A percentile compares a stretch with the other conserved stretches of the same genome.
phyloP scores from a whole-genome alignment of 345 rosid genomes.

The Salix udensis region DNA sequence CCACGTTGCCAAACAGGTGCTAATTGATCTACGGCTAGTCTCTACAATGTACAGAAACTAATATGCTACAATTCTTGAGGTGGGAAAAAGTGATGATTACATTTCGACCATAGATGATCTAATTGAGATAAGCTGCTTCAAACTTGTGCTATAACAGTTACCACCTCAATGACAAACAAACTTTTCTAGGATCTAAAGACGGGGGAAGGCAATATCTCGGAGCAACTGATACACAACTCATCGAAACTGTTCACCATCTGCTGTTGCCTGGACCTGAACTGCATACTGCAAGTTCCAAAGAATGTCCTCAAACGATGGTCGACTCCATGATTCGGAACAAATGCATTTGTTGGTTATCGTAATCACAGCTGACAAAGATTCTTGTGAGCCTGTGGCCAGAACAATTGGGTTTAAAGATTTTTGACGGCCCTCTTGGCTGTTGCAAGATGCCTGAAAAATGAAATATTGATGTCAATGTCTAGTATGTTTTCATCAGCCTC shows the following conservation, averaged over 20 bases:
- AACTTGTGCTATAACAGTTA: background rate
- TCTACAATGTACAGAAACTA: background rate
- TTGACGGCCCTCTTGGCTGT: slow-evolving; percentile 27
- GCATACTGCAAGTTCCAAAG: slow-evolving; percentile 55
- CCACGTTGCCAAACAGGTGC: too few species aligned
- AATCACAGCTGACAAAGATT: slow-evolving; percentile 39
- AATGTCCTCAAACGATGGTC: slow-evolving; percentile 52
- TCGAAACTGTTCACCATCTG: slow-evolving; percentile 20
- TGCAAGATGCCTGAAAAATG: slow-evolving; percentile 36
- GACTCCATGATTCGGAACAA: slow-evolving; percentile 36
- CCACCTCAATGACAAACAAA: background rate
- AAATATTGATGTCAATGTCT: background rate
- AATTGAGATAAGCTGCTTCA: background rate
- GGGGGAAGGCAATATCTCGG: background rate
- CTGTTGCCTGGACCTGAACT: slow-evolving; percentile 45
- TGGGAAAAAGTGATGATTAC: background rate
- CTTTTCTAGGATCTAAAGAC: background rate
- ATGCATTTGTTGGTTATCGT: slow-evolving; percentile 45
- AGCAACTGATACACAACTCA: background rate
- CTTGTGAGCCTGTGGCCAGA: slow-evolving; percentile 36
- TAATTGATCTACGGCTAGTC: background rate
- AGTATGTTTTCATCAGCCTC: background rate
- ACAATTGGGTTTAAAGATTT: slow-evolving; percentile 36
- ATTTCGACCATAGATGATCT: too few species aligned
- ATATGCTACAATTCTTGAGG: background rate